These are phyloP conservation scores for Hypoxylon sp. DNA, from an alignment of 2,329 filamentous ascomycete genomes.

Conservation along the genomic window DNA sequence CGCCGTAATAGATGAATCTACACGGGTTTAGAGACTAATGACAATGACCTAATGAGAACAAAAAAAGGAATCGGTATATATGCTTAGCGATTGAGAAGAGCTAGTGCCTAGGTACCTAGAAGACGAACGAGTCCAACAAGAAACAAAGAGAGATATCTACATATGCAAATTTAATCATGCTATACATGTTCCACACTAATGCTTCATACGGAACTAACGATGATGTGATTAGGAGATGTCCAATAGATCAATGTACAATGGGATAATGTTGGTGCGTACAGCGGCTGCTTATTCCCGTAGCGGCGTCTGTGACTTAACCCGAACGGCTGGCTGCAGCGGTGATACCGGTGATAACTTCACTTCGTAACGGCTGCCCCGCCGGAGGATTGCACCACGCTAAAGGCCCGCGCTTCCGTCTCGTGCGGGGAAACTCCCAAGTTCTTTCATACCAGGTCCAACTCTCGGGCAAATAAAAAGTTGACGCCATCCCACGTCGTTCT, in stretches of 20 bases:
- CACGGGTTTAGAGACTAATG: neutral
- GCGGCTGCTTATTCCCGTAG: constrained; percentile 2
- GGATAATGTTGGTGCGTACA: neutral
- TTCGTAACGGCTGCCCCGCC: constrained; percentile 26
- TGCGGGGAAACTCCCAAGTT: constrained; percentile 32
- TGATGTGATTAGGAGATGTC: constrained; percentile 20
- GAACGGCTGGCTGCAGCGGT: constrained; percentile 1
- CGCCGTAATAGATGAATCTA: neutral
- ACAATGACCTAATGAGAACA: neutral
- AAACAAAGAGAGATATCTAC: neutral
- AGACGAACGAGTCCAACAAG: neutral
- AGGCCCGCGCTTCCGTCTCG: constrained; percentile 10
- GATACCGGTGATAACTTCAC: constrained; percentile 38
- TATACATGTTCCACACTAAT: constrained; percentile 1
- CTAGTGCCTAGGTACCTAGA: too few relatives aligned
- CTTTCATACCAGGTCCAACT: too few relatives aligned
- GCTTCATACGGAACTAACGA: neutral
- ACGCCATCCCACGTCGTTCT: neutral
- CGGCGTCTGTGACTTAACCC: neutral
- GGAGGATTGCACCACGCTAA: constrained; percentile 4
- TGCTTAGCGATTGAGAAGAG: neutral
- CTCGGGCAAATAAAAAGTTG: constrained; percentile 1
- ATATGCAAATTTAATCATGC: neutral
- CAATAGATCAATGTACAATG: constrained; percentile 6
- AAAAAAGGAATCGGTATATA: neutral